Evolutionary conservation across 2,329 filamentous ascomycete species (phyloP).

Genomic region (Apiospora aurea): DNA sequence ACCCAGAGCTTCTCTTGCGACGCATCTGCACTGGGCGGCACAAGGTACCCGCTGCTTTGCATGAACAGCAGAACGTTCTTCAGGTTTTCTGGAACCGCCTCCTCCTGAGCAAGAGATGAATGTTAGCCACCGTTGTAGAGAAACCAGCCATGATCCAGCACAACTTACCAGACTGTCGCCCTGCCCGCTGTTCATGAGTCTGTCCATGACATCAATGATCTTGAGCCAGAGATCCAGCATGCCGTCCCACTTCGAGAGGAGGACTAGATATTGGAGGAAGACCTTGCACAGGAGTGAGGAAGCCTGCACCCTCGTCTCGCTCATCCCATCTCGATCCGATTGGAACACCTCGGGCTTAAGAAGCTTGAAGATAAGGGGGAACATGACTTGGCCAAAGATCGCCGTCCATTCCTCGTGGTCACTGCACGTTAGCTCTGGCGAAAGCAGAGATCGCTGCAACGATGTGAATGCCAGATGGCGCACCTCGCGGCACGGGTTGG

Average conservation of each 20-base stretch:
- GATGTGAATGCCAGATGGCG: slow-evolving; percentile 87
- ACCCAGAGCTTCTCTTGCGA: slow-evolving; percentile 64
- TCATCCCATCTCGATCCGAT: slow-evolving; percentile 90
- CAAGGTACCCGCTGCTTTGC: slow-evolving; percentile 85
- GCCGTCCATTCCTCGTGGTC: slow-evolving; percentile 93
- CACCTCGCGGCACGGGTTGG: slow-evolving; percentile 93
- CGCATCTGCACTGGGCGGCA: slow-evolving; percentile 68
- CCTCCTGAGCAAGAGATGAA: slow-evolving; percentile 66
- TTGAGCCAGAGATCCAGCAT: slow-evolving; percentile 92
- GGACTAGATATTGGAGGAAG: slow-evolving; percentile 89
- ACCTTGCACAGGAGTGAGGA: slow-evolving; percentile 93
- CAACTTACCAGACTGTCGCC: slow-evolving; percentile 85
- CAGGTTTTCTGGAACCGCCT: slow-evolving; percentile 92
- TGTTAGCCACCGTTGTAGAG: slow-evolving; percentile 25
- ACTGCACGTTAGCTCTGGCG: slow-evolving; percentile 80
- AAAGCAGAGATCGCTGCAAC: slow-evolving; percentile 85
- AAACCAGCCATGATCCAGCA: not conserved
- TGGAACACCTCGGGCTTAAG: slow-evolving; percentile 96
- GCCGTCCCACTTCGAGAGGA: slow-evolving; percentile 84
- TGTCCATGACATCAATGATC: slow-evolving; percentile 93
- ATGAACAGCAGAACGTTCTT: slow-evolving; percentile 98
- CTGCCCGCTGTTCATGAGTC: slow-evolving; percentile 94
- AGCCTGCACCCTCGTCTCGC: slow-evolving; percentile 90
- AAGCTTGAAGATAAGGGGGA: slow-evolving; percentile 85
- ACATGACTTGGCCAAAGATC: slow-evolving; percentile 92